Evolutionary conservation across 495 filamentous ascomycete genomes (phyloP), one percentile per base, ranked within the genome.

Genomic region (Penicillium arizonense): DNA sequence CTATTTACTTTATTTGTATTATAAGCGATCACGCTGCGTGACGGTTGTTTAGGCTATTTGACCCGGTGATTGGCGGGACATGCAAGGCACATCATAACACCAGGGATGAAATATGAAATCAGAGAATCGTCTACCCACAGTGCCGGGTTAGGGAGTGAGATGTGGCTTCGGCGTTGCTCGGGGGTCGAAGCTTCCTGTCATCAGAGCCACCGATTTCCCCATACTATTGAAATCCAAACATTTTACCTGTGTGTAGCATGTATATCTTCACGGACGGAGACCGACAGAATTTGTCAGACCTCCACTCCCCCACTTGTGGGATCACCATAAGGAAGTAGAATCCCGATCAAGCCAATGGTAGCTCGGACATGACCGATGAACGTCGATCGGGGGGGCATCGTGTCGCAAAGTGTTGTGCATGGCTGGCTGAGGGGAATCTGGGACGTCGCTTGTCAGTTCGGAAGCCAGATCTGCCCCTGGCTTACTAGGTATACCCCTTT

Each of bases 381-480:
- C 38, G 33, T 45, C 23, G 51, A 67, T 66, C 63, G 57, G 38
- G 39, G 39, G 4, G 21, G 9, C 38, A 61, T 61, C 57, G 52
- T 47, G 34, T 9, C 5, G 41, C 26, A 12, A 40, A 43, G 63
- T 67, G 63, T 67, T 47, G 56, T 67, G 63, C 63, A 67, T 67
- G 63, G 63, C 63, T 67, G 63, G 63, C 63, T 67, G 63, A 66
- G 52, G 45, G 48, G 32, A 55, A 54, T 52, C 44, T 7, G 52
- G 44, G 53, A 53, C 60, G 48, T 53, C 57, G 62, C 62, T 62
- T 63, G 57, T 61, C 59, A 57, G 34, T 44, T 53, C 49, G 49
- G 56, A 56, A 51, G 50, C 55, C 44, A 54, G 57, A 61, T 58
- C 60, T 60, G 36, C 60, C 60, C 60, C 57, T 61, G 57, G 50